Base-by-base conservation (phyloP, 202 grass and related monocot genomes). In the Sporobolus alterniflorus region DNA sequence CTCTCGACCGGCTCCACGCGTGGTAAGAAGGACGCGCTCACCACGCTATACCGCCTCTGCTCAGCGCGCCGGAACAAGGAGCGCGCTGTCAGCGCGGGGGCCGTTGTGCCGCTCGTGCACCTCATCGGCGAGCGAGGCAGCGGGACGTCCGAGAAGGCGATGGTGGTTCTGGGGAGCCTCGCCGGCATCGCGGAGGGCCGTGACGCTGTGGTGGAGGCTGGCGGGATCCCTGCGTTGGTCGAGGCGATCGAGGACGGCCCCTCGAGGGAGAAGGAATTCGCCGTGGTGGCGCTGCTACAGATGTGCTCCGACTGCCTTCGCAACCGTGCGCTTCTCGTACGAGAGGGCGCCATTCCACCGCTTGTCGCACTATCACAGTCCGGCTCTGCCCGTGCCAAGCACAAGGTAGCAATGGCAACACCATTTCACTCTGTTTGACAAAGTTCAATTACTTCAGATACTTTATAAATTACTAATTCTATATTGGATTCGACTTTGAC, bases 1-100 rank as follows among this genome's bases (percentile, higher is more conserved):
- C 87, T 98, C 63, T 87, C 90, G 39, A 73, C 86, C 39, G 91
- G 91, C 28, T 93, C 96, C 22, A 89, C 73, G 4, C 89, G 96
- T 9, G 96, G 96, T 24, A 96, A 96, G 93, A 98, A 98, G 87
- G 96, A 98, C 64, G 91, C 96, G 30, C 89, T 98, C 44, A 94
- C 96, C 20, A 94, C 96, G 41, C 76, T 96, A 46, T 98, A 98
- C 93, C 94, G 92, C 22, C 85, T 98, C 63, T 98, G 96, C 88
- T 90, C 96, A 21, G 85, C 88, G 36, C 78, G 82, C 24, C 85
- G 89, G 71, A 98, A 98, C 90, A 98, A 98, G 57, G 93, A 98
- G 85, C 87, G 96, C 47, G 92, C 96, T 0, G 93, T 98, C 8
- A 88, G 68, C 40, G 93, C 96, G 0, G 96, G 96, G 8, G 96